These are phyloP conservation scores for Backusella luteola DNA, from an alignment of 192 early-diverging fungal species.

Conservation along the genomic window DNA sequence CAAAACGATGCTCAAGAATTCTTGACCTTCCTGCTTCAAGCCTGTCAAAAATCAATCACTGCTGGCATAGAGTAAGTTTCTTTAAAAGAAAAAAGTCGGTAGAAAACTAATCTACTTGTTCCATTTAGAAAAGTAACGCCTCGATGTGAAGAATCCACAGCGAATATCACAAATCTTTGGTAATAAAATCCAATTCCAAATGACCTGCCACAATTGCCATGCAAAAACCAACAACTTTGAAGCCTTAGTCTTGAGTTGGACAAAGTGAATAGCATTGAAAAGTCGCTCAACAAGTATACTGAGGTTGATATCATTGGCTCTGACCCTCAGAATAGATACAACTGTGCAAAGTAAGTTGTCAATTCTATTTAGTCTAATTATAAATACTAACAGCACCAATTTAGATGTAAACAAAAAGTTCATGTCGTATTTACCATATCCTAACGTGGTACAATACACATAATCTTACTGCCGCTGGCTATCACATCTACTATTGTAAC, in stretches of 20 bases:
- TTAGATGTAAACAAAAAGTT: conserved; percentile 65
- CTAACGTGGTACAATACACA: no score
- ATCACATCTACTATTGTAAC: no score
- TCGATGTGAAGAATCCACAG: conserved; percentile 70
- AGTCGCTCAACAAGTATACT: conserved; percentile 71
- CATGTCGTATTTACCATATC: no score
- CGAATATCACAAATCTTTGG: conserved; percentile 82
- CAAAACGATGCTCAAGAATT: conserved; percentile 95
- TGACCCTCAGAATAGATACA: conserved; percentile 62
- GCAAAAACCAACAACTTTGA: conserved; percentile 76
- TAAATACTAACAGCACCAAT: not conserved
- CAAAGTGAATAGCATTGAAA: conserved; percentile 56
- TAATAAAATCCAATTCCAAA: conserved; percentile 74
- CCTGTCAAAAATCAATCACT: conserved; percentile 63
- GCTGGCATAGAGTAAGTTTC: conserved; percentile 38
- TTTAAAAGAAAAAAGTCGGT: not conserved
- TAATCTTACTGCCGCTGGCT: no score
- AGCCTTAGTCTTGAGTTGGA: conserved; percentile 76
- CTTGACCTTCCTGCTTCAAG: conserved; percentile 65
- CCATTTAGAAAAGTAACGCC: conserved; percentile 49
- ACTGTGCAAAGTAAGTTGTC: conserved; percentile 63
- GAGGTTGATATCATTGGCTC: conserved; percentile 59
- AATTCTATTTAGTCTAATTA: not conserved
- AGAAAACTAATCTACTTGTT: not conserved
- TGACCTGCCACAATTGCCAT: conserved; percentile 73